phyloP scores from a whole-genome alignment of 495 filamentous ascomycete genomes.

The Neurospora sp. region DNA sequence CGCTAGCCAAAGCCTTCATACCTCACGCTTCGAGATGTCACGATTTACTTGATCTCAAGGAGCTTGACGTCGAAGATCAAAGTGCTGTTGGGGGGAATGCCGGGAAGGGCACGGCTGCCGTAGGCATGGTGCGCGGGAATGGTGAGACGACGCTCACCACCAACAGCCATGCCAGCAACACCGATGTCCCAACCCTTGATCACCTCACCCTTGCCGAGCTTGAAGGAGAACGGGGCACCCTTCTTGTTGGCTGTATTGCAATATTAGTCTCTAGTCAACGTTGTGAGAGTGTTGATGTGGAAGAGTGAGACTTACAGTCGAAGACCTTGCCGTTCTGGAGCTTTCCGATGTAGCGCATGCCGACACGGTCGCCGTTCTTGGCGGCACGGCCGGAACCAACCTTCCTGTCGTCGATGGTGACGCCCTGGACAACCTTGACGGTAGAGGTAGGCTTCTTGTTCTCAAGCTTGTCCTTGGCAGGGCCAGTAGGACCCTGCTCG shows the following conservation, averaged over 20 bases:
- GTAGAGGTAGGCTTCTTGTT: conserved; percentile 43
- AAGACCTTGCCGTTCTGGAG: conserved; percentile 85
- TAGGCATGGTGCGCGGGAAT: conserved; percentile 82
- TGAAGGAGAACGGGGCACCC: conserved; percentile 92
- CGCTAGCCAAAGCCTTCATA: neutral
- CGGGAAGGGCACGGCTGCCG: conserved; percentile 65
- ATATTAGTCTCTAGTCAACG: conserved; percentile 20
- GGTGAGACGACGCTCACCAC: conserved; percentile 83
- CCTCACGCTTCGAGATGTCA: neutral
- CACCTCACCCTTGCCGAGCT: conserved; percentile 84
- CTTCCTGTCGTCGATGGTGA: conserved; percentile 94
- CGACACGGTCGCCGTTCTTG: conserved; percentile 77
- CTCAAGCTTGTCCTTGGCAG: conserved; percentile 36
- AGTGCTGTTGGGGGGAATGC: conserved; percentile 83
- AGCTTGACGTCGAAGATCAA: conserved; percentile 91
- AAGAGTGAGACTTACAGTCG: conserved; percentile 53
- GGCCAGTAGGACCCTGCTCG: conserved; percentile 84
- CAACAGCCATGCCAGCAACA: conserved; percentile 79
- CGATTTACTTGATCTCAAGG: conserved; percentile 51
- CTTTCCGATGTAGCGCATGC: conserved; percentile 97
- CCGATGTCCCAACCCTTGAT: conserved; percentile 99
- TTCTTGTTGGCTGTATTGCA: conserved; percentile 74
- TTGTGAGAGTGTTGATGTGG: conserved; percentile 2
- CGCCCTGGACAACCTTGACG: conserved; percentile 70
- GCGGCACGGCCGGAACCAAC: conserved; percentile 67